Conservation (phyloP, 495 filamentous ascomycete species). For the Lasiosphaeria ovina region DNA sequence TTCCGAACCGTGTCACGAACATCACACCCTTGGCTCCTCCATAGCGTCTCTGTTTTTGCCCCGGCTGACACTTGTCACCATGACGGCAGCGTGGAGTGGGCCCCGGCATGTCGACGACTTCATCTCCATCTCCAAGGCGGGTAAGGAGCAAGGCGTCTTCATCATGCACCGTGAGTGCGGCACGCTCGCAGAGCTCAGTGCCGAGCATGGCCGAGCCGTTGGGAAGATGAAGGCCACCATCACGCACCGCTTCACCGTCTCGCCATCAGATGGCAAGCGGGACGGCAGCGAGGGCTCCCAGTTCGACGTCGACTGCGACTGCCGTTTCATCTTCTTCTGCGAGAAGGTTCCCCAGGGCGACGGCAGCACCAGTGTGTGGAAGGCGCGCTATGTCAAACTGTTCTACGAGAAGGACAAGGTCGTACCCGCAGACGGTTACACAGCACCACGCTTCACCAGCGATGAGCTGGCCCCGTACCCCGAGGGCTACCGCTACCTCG, state of each 20-base stretch:
- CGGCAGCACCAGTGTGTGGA: conserved; percentile 44
- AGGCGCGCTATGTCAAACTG: conserved; percentile 59
- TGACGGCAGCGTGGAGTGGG: conserved; percentile 52
- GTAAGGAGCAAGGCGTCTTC: conserved; percentile 61
- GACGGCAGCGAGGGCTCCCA: conserved; percentile 30
- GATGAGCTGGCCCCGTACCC: conserved; percentile 50
- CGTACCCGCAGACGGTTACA: conserved; percentile 53
- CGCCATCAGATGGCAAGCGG: background rate
- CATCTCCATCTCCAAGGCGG: conserved; percentile 57
- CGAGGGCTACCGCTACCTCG: conserved; percentile 58
- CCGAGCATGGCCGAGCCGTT: conserved; percentile 50
- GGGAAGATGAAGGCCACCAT: conserved; percentile 72
- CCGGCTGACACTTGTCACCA: background rate
- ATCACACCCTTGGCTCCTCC: background rate
- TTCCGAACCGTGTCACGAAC: no score
- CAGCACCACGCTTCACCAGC: conserved; percentile 47
- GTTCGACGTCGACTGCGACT: conserved; percentile 62
- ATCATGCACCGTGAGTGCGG: conserved; percentile 68
- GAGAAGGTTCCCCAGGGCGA: conserved; percentile 33
- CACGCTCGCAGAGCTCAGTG: conserved; percentile 56
- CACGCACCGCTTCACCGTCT: conserved; percentile 59
- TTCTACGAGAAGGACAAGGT: conserved; percentile 72
- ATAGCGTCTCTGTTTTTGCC: background rate
- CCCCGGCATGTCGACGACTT: conserved; percentile 54
- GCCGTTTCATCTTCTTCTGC: conserved; percentile 63